A percentile compares a stretch with the other conserved stretches of the same genome.
Conservation (phyloP, 768 basidiomycete genomes). For the Leccinellum luteum region DNA sequence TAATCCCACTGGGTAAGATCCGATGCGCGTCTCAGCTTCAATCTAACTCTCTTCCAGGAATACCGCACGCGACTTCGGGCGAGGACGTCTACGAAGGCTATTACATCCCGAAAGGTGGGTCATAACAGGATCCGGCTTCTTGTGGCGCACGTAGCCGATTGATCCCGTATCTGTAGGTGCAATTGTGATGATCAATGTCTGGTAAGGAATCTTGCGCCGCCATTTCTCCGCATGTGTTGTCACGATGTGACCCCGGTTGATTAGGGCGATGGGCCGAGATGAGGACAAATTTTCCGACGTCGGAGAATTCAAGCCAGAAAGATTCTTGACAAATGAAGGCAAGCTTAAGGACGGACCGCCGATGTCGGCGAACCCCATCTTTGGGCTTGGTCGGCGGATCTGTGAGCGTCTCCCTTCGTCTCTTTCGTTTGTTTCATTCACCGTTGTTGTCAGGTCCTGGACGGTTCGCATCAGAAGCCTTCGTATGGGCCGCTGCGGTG, state of each 20-base stretch:
- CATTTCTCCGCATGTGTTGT: background rate
- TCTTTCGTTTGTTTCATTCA: background rate
- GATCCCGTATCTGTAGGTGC: conserved; percentile 17
- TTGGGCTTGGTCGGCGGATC: conserved; percentile 26
- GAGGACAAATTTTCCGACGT: conserved; percentile 15
- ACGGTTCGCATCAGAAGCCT: conserved; percentile 22
- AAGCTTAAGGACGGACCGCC: conserved; percentile 7
- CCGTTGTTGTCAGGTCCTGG: conserved; percentile 12
- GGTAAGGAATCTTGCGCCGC: conserved; percentile 19
- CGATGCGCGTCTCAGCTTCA: background rate
- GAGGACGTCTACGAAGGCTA: conserved; percentile 32
- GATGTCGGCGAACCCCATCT: conserved; percentile 20
- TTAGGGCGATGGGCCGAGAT: conserved; percentile 26
- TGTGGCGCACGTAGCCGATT: conserved; percentile 1
- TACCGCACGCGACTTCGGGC: conserved; percentile 23
- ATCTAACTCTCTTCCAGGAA: conserved; percentile 4
- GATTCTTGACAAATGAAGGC: conserved; percentile 19
- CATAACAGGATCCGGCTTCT: background rate
- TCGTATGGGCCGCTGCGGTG: conserved; percentile 21
- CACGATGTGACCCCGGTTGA: background rate
- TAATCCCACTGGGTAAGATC: conserved; percentile 22
- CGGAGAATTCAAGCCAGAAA: conserved; percentile 27
- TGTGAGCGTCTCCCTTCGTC: conserved; percentile 4
- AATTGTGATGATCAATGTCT: conserved; percentile 34
- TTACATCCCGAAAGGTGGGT: conserved; percentile 40